phyloP scores from a whole-genome alignment of 192 early-diverging fungal genomes.

The Podila horticola region DNA sequence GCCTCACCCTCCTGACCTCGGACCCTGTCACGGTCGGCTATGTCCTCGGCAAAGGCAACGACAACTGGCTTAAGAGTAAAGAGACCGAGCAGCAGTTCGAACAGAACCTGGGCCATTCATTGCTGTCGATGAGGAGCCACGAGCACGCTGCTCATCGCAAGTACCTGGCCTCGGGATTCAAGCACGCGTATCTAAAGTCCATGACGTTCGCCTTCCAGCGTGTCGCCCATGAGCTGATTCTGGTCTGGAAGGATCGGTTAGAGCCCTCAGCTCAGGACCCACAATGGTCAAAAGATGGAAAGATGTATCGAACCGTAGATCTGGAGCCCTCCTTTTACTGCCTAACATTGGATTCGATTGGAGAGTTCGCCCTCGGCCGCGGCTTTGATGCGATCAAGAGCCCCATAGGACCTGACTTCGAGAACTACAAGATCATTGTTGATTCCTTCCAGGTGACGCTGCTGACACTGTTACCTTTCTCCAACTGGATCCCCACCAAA shows the following conservation, averaged over 20 bases:
- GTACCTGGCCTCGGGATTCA: conserved; percentile 29
- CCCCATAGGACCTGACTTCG: conserved; percentile 30
- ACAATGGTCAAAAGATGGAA: conserved; percentile 16
- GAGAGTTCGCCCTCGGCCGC: conserved; percentile 41
- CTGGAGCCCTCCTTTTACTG: conserved; percentile 43
- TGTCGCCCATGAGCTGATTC: conserved; percentile 23
- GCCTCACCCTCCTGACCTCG: conserved; percentile 43
- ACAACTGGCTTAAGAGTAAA: conserved; percentile 51
- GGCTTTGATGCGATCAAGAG: conserved; percentile 35
- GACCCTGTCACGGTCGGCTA: conserved; percentile 44
- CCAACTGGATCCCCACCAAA: conserved; percentile 43
- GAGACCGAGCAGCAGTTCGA: conserved; percentile 39
- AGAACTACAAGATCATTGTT: conserved; percentile 47
- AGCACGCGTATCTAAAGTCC: conserved; percentile 36
- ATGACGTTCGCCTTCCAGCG: conserved; percentile 32
- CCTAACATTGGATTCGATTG: conserved; percentile 35
- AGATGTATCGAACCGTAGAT: conserved; percentile 26
- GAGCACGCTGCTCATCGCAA: conserved; percentile 36
- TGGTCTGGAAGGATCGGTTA: conserved; percentile 12
- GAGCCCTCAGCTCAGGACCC: not conserved
- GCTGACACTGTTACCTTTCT: conserved; percentile 29
- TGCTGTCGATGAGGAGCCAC: conserved; percentile 29
- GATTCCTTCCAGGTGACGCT: conserved; percentile 41
- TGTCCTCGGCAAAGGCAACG: conserved; percentile 43
- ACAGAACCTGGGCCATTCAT: conserved; percentile 35